Evolutionary conservation across 345 rosid species (phyloP), one percentile per base, ranked within the genome.

Genomic region (Microthlaspi erraticum): DNA sequence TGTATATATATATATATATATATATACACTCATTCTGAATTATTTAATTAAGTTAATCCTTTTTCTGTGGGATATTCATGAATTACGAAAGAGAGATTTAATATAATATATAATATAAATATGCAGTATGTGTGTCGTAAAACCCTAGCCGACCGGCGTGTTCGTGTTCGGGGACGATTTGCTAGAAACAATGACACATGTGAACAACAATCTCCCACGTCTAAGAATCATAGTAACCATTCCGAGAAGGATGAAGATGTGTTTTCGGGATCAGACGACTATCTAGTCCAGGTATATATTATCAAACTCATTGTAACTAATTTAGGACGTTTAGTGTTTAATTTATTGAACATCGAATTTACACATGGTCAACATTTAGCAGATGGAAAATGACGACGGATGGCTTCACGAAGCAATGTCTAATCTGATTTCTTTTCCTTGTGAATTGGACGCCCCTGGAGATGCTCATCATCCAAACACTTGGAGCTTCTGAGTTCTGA

Each of bases 331-430:
- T 2, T 20, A 29, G 18, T 60, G 6, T 62, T n/a, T 33, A 18
- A 31, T 60, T 7, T 51, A 11, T 29, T 58, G 60, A 38, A 13
- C 11, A 32, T 8, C 32, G 33, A 43, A 50, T 42, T 50, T 18
- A 31, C 53, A 45, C 11, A 50, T 66, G n/a, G n/a, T 1, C 8
- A 23, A 44, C 37, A 52, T 36, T 23, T 39, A 50, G 79, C 82
- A 83, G 93, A 84, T 83, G 44, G 86, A 85, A 75, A 82, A 80
- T 17, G 88, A 86, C 1, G 87, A 89, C 7, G 89, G 80, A 31
- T 92, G 98, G 98, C 74, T 90, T 72, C 87, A 87, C 73, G 93
- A 87, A 68, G 93, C 93, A 37, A 81, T 87, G 82, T 87, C 93
- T 48, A 83, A 82, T 79, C 77, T 90, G 5, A 80, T 88, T 76